phyloP scores from a whole-genome alignment of 2,329 filamentous ascomycete species.

The Kalmusia sp. region DNA sequence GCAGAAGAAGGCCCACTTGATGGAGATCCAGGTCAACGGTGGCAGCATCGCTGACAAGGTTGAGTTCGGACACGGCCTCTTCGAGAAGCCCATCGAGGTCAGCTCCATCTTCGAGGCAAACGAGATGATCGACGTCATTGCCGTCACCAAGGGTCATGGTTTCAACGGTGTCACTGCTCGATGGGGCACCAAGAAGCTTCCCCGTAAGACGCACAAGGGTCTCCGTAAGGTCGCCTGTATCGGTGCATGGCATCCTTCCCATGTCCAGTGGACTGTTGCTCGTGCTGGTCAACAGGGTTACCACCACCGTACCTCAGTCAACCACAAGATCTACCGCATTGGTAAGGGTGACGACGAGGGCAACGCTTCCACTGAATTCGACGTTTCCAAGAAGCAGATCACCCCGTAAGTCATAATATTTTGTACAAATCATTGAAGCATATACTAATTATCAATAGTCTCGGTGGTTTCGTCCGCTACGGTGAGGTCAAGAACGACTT shows the following conservation, averaged over 20 bases:
- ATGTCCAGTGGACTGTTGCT: conserved; percentile 99
- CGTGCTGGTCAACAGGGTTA: conserved; percentile 99
- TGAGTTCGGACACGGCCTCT: conserved; percentile 90
- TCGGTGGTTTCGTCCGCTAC: conserved; percentile 99
- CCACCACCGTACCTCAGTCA: conserved; percentile 99
- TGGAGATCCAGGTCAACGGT: conserved; percentile 99
- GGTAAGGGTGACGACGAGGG: conserved; percentile 90
- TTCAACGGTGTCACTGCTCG: conserved; percentile 96
- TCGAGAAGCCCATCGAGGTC: conserved; percentile 98
- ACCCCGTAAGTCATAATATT: conserved; percentile 80
- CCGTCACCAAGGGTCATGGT: conserved; percentile 99
- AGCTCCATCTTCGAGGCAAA: conserved; percentile 97
- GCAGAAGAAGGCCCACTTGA: conserved; percentile 99
- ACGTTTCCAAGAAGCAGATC: conserved; percentile 99
- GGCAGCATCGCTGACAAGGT: conserved; percentile 97
- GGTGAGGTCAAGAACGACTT: conserved; percentile 99
- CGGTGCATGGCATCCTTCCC: conserved; percentile 99
- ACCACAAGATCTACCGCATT: conserved; percentile 99
- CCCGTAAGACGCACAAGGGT: conserved; percentile 99
- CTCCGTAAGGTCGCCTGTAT: conserved; percentile 99
- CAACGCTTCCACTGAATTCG: conserved; percentile 93
- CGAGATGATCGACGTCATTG: conserved; percentile 99
- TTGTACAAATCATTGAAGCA: background rate
- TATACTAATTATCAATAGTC: conserved; percentile 64
- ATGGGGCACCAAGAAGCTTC: conserved; percentile 99